A percentile compares a stretch with the other conserved stretches of the same genome.
Conservation (phyloP, 78 protist species). For the Salpingoeca rosetta region DNA sequence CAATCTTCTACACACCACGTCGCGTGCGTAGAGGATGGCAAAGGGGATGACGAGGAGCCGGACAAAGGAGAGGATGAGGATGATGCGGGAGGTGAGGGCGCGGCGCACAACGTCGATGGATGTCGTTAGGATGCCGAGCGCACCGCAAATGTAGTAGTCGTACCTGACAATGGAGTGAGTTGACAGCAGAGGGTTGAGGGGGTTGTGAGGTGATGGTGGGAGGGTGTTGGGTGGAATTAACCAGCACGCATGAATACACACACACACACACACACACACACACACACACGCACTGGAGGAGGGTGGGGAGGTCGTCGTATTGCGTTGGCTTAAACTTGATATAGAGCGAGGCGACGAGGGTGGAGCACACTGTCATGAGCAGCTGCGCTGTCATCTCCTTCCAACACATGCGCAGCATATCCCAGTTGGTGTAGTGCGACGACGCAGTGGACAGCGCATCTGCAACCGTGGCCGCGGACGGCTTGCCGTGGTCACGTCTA, state of each 20-base stretch:
- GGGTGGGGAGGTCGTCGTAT: not conserved
- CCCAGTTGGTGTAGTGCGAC: too few relatives aligned
- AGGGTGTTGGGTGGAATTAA: too few relatives aligned
- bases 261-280: too few relatives aligned
- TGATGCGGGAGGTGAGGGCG: not conserved
- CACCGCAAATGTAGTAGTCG: not conserved
- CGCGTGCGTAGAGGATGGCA: not conserved
- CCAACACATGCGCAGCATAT: not conserved
- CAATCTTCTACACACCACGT: too few relatives aligned
- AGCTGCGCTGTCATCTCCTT: not conserved
- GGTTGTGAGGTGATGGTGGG: too few relatives aligned
- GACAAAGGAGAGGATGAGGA: not conserved
- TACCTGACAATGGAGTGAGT: not conserved
- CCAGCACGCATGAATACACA: too few relatives aligned
- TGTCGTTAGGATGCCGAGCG: not conserved
- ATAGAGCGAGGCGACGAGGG: not conserved
- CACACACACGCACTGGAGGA: too few relatives aligned
- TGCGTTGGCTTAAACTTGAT: not conserved
- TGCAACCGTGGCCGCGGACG: too few relatives aligned
- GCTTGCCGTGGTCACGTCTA: too few relatives aligned
- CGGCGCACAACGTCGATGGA: not conserved
- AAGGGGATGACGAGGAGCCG: not conserved
- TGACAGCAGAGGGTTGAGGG: too few relatives aligned
- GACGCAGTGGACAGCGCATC: too few relatives aligned
- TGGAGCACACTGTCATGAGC: not conserved